These are phyloP conservation scores for Hansenula lynferdii DNA, from an alignment of 1,139 yeast species.

Conservation along the genomic window DNA sequence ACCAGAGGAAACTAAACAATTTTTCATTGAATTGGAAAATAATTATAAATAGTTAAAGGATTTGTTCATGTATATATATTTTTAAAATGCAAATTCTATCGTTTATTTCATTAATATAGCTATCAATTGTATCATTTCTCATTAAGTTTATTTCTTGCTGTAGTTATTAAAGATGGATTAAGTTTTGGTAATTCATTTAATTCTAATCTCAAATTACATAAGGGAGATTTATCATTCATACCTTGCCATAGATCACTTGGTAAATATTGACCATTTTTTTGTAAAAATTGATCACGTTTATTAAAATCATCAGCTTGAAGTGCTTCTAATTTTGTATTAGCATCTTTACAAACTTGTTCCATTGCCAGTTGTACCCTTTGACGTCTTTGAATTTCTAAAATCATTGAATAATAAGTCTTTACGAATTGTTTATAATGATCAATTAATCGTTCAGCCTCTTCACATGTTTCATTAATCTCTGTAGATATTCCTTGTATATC, in stretches of 20 bases:
- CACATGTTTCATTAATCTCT: slow-evolving; percentile 24
- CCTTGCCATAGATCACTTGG: slow-evolving; percentile 50
- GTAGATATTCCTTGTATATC: slow-evolving; percentile 20
- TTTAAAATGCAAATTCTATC: too few species aligned
- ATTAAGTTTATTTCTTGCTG: neutral
- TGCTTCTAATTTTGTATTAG: slow-evolving; percentile 32
- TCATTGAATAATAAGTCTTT: slow-evolving; percentile 42
- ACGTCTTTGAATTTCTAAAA: slow-evolving; percentile 48
- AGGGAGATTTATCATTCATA: slow-evolving; percentile 27
- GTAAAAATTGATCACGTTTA: slow-evolving; percentile 36
- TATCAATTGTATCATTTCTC: neutral
- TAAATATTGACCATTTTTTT: slow-evolving; percentile 42
- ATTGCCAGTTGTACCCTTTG: slow-evolving; percentile 33
- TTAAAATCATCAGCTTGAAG: slow-evolving; percentile 37
- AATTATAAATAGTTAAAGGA: slow-evolving; percentile 27
- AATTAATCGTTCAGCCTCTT: slow-evolving; percentile 30
- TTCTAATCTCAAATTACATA: slow-evolving; percentile 14
- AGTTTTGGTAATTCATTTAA: slow-evolving; percentile 13
- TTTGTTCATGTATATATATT: neutral
- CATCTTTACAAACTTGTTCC: slow-evolving; percentile 32
- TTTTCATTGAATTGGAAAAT: slow-evolving; percentile 48
- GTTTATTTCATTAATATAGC: too few species aligned
- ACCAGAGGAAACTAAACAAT: slow-evolving; percentile 41
- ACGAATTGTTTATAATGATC: slow-evolving; percentile 45
- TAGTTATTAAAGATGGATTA: neutral